Evolutionary conservation across 176 grass and related monocot genomes (phyloP), one percentile per base, ranked within the genome.

Genomic region (Musa schizocarpa): DNA sequence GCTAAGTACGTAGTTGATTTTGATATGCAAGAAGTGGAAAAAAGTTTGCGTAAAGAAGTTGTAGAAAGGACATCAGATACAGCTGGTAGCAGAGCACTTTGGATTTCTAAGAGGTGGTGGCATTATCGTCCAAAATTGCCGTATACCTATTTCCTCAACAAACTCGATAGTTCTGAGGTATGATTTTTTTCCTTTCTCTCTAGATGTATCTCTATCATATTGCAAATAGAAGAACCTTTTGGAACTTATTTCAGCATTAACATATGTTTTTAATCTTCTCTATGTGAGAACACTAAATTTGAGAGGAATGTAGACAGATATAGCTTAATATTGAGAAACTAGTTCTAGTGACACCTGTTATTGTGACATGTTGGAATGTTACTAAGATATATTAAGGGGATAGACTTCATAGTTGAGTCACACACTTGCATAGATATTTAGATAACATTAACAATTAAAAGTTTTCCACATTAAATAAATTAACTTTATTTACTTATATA

Each of bases 21-120:
- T 83, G 81, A 83, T 83, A 83, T 83, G 81, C 54, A 83, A 62
- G 81, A 83, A 83, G 81, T 83, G 49, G 81, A 83, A 74, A 83
- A 63, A 61, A 83, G 81, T 83, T 77, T 83, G 61, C 43, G 81
- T 0, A 63, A 83, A 59, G 74, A 82, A 73, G 74, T 83, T 52
- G 49, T 56, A 9, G 75, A 71, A 74, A 83, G 48, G 69, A 48
- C 74, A 63, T 77, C 74, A 72, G 34, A 71, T n/a, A 50, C 53
- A 26, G 27, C 59, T 6, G 54, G 74, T 69, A 52, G 53, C 21
- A 83, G 81, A 71, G 81, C 81, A 71, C 57, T 71, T 13, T 83
- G 81, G 81, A 71, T 83, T 83, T 76, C 81, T 7, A 83, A 83
- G 53, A 69, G 81, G 68, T 83, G 81, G 81, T 83, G 81, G 81